Evolutionary conservation across 2,329 filamentous ascomycete species (phyloP).

Genomic region (Venturia aucupariae): DNA sequence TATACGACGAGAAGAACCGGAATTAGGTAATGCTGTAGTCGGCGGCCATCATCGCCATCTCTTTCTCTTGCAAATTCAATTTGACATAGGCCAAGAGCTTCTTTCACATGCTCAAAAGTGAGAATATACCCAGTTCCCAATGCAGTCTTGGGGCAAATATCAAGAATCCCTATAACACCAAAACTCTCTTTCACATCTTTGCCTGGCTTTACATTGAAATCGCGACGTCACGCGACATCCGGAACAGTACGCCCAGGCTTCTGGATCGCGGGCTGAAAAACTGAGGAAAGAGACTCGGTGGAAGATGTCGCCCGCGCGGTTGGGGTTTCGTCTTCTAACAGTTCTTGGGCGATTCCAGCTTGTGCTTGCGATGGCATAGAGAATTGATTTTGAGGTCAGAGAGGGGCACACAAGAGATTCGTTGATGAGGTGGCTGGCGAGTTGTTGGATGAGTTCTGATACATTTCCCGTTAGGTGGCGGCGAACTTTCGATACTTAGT

Average conservation of each 20-base stretch:
- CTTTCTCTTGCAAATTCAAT: not conserved
- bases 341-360: no score
- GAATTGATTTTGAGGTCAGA: not conserved
- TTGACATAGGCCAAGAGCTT: not conserved
- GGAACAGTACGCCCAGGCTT: not conserved
- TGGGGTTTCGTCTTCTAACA: not conserved
- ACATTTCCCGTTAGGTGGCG: not conserved
- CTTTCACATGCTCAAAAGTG: not conserved
- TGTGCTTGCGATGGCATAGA: not conserved
- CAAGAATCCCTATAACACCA: not conserved
- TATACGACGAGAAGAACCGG: not conserved
- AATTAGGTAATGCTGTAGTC: not conserved
- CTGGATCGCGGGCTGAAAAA: not conserved
- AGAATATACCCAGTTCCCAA: not conserved
- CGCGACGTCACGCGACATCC: not conserved
- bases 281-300: not conserved
- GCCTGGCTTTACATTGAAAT: not conserved
- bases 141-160: not conserved
- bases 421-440: not conserved
- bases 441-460: not conserved
- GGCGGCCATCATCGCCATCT: not conserved
- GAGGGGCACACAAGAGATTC: not conserved
- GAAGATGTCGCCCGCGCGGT: not conserved
- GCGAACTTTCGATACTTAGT: not conserved
- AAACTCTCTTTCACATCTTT: not conserved